Conservation (phyloP, 352 stramenopile genomes). For the Phytophthora agathidicida region DNA sequence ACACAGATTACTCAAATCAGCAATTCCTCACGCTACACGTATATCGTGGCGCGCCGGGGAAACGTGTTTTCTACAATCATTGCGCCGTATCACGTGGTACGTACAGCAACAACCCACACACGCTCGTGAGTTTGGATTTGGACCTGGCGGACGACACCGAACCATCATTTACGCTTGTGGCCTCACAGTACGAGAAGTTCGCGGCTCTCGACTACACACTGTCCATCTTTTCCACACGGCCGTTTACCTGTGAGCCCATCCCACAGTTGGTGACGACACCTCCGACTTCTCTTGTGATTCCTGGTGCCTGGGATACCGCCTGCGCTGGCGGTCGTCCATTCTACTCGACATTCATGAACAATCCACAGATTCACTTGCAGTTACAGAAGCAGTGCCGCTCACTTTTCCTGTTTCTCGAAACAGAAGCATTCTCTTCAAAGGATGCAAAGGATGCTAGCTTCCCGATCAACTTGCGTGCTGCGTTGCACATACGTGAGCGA, state of each 20-base stretch:
- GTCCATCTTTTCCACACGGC: constrained; percentile 83
- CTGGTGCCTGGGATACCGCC: constrained; percentile 44
- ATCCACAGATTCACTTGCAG: constrained; percentile 76
- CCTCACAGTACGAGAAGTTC: constrained; percentile 93
- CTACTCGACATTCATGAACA: constrained; percentile 83
- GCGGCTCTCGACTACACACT: constrained; percentile 90
- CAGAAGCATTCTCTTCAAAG: constrained; percentile 45
- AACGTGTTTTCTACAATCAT: constrained; percentile 87
- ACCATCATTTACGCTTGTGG: constrained; percentile 88
- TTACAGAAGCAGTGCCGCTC: constrained; percentile 36
- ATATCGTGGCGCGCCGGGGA: constrained; percentile 66
- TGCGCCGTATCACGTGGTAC: constrained; percentile 78
- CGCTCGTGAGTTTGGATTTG: constrained; percentile 86
- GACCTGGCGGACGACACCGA: constrained; percentile 55
- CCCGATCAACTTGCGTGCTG: constrained; percentile 73
- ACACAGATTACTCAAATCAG: constrained; percentile 53
- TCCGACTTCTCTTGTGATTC: constrained; percentile 48
- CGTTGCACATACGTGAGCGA: constrained; percentile 53
- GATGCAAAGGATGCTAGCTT: constrained; percentile 31
- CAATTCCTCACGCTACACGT: constrained; percentile 93
- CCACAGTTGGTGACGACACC: constrained; percentile 48
- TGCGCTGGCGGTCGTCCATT: constrained; percentile 70
- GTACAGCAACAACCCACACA: constrained; percentile 95
- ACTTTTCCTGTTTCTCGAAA: constrained; percentile 70
- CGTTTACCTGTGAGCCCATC: constrained; percentile 64